Conservation (phyloP, 202 grass and related monocot genomes). For the Tripidium arundinaceum region DNA sequence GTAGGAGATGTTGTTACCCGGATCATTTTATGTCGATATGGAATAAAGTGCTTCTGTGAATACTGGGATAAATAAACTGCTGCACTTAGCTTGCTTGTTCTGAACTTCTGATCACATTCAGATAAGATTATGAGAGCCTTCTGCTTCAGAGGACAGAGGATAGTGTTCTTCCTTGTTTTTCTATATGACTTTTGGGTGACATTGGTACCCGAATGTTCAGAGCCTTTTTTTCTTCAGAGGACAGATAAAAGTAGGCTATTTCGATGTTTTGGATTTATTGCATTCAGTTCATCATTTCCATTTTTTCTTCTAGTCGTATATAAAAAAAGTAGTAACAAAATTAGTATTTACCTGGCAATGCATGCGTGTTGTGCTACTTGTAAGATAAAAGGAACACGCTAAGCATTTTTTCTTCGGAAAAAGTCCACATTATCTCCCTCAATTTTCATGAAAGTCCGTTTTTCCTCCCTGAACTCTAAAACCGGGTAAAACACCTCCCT, state of each 20-base stretch:
- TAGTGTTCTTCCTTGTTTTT: neutral
- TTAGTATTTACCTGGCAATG: neutral
- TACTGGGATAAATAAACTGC: slow-evolving; percentile 17
- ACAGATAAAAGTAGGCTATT: neutral
- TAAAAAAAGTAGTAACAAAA: neutral
- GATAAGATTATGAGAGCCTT: neutral
- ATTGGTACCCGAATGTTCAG: neutral
- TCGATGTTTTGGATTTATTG: neutral
- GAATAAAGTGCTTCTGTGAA: slow-evolving; percentile 39
- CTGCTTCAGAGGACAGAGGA: neutral
- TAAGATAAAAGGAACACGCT: neutral
- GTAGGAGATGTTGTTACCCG: neutral
- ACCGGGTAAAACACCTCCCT: no score
- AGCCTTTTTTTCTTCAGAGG: neutral
- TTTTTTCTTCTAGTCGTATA: neutral
- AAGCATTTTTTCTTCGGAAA: no score
- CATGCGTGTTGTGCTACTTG: neutral
- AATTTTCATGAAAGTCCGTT: no score
- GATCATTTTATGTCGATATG: neutral
- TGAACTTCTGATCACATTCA: neutral
- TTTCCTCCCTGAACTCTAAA: no score
- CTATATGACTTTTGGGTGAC: neutral
- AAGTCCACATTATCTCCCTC: no score
- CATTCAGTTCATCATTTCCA: neutral
- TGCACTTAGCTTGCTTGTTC: neutral